A percentile compares a stretch with the other conserved stretches of the same genome.
phyloP scores from a whole-genome alignment of 176 grass and related monocot species.

The Oryza nivara region DNA sequence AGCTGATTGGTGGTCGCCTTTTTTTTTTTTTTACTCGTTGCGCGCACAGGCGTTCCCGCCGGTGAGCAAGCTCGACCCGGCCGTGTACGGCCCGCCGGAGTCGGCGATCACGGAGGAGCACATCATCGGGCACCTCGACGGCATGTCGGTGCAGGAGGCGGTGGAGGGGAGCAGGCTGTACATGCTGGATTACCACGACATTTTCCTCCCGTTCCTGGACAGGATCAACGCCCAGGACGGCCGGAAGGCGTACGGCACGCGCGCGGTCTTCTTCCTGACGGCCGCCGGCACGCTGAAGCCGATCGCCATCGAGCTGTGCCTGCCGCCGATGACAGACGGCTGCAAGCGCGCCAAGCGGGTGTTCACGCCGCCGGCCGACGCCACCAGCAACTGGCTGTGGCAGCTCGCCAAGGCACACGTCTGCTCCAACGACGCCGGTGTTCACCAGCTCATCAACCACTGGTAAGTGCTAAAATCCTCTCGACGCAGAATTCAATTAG shows the following conservation, averaged over 20 bases:
- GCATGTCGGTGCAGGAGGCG: conserved; percentile 85
- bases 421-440: conserved; percentile 93
- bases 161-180: conserved; percentile 67
- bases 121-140: conserved; percentile 70
- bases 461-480: conserved; percentile 46
- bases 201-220: conserved; percentile 84
- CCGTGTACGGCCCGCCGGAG: conserved; percentile 74
- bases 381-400: conserved; percentile 91
- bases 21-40: not conserved
- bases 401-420: conserved; percentile 97
- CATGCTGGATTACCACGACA: conserved; percentile 89
- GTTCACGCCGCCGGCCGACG: conserved; percentile 84
- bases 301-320: conserved; percentile 83
- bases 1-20: not conserved
- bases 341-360: conserved; percentile 78
- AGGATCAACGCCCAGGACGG: conserved; percentile 84
- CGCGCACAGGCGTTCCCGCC: conserved; percentile 74
- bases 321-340: conserved; percentile 60
- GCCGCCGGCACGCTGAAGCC: conserved; percentile 76
- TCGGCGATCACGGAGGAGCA: conserved; percentile 93
- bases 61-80: conserved; percentile 78
- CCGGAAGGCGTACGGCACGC: conserved; percentile 89
- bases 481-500: not conserved
- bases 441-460: conserved; percentile 95
- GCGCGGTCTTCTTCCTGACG: conserved; percentile 86